Base-by-base conservation (phyloP, 2,329 filamentous ascomycete species). In the Endoconidiophora laricicola region DNA sequence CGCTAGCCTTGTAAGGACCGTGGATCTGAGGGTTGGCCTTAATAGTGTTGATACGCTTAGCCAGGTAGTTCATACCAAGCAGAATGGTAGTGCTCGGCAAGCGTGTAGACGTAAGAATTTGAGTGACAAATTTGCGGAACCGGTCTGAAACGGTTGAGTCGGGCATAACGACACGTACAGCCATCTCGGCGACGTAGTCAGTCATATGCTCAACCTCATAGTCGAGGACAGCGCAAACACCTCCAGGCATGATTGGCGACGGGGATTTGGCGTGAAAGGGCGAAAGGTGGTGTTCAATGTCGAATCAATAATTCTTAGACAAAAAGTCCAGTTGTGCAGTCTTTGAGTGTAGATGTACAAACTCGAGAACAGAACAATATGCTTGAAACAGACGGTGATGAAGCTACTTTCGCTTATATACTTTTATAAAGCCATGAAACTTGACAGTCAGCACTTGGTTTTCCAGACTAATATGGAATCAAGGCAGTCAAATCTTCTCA, bases 131-230 rank as follows among this genome's bases (percentile, higher is more conserved):
- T 68, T 94, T 94, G 60, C 85, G 81, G 65, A 93, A 94, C 22
- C 84, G 77, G 22, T 78, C 71, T 14, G 81, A 79, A 58, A 84
- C 69, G 16, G 63, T 57, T 4, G 65, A 66, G 33, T 71, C 68
- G 6, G 73, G 72, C 52, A 71, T 69, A 40, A 77, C 71, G 33
- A 79, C 66, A 42, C 75, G 71, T 22, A 71, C 74, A 54, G 87
- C 79, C 79, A 90, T 93, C 62, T 94, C 85, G 55, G 86, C 82
- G 62, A 94, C 87, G 66, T 94, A 95, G 63, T 94, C 86, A 55
- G 86, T 83, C 88, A 94, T 95, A 65, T 83, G 73, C 63, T 94
- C 86, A 78, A 94, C 90, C 66, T 94, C 87, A 65, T 95, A 95
- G 71, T 94, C 88, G 66, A 95, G 78, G 68, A 93, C 84, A 60